Evolutionary conservation across 2,329 filamentous ascomycete genomes (phyloP).

Genomic region (Mollisia scopiformis): DNA sequence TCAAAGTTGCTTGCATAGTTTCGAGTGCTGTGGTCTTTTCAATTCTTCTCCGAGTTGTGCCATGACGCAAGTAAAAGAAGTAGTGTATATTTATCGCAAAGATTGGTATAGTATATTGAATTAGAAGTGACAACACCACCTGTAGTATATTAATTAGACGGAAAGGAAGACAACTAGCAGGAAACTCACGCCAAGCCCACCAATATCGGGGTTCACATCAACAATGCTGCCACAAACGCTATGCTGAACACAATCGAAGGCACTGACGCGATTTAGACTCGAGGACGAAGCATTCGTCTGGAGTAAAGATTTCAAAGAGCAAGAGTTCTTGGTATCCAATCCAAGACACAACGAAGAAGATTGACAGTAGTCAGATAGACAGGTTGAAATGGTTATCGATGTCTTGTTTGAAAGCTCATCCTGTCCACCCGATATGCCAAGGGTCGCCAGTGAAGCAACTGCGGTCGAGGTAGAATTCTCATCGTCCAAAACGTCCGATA

Average conservation of each 20-base stretch:
- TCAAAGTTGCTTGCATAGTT: neutral
- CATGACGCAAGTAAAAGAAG: neutral
- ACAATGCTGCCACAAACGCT: conserved; percentile 11
- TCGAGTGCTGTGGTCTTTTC: neutral
- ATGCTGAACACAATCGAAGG: conserved; percentile 5
- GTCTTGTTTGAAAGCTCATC: neutral
- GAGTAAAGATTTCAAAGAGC: conserved; percentile 5
- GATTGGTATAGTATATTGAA: conserved; percentile 10
- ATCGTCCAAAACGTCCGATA: neutral
- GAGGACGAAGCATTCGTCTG: neutral
- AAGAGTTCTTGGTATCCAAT: neutral
- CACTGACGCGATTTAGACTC: conserved; percentile 5
- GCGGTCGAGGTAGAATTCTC: neutral
- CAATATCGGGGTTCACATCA: conserved; percentile 16
- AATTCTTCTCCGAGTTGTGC: neutral
- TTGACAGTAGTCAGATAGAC: conserved; percentile 8
- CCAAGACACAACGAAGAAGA: conserved; percentile 2
- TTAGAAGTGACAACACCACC: conserved; percentile 5
- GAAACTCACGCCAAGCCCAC: conserved; percentile 5
- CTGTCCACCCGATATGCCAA: neutral
- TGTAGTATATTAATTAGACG: neutral
- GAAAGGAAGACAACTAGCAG: neutral
- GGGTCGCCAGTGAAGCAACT: neutral
- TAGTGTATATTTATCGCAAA: neutral
- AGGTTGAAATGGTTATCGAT: conserved; percentile 5